Evolutionary conservation across 2,329 filamentous ascomycete genomes (phyloP).

Genomic region (Colletotrichum endophyticum): DNA sequence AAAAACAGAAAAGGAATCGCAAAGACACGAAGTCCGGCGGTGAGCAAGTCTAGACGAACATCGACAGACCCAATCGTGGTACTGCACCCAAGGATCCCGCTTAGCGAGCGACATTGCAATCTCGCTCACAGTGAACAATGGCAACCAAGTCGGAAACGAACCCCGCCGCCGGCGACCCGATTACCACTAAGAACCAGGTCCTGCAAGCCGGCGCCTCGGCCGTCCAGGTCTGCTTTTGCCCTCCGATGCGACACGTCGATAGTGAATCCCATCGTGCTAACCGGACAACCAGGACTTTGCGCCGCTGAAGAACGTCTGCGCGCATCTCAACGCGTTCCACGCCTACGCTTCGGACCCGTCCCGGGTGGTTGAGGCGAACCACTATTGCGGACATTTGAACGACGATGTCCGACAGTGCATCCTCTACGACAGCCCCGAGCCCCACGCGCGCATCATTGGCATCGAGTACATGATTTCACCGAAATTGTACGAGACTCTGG

Average conservation of each 20-base stretch:
- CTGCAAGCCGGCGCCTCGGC: slow-evolving; percentile 66
- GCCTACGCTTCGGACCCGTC: slow-evolving; percentile 76
- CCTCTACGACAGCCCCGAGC: slow-evolving; percentile 75
- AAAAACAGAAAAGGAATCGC: background rate
- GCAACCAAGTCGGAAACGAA: slow-evolving; percentile 17
- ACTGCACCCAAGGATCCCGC: background rate
- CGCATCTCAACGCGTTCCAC: slow-evolving; percentile 87
- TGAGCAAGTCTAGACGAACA: background rate
- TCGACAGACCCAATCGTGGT: background rate
- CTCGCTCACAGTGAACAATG: background rate
- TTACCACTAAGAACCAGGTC: slow-evolving; percentile 59
- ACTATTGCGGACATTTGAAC: slow-evolving; percentile 82
- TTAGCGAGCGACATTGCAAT: background rate
- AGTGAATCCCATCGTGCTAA: background rate
- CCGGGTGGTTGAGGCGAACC: slow-evolving; percentile 77
- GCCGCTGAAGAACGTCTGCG: slow-evolving; percentile 77
- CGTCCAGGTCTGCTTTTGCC: slow-evolving; percentile 51
- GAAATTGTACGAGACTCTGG: slow-evolving; percentile 69
- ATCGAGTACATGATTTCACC: slow-evolving; percentile 88
- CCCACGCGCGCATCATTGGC: slow-evolving; percentile 76
- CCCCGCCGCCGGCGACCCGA: slow-evolving; percentile 46
- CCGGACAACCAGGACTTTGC: slow-evolving; percentile 60
- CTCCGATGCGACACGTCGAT: background rate
- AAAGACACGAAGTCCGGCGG: background rate
- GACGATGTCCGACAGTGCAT: slow-evolving; percentile 82